These are phyloP conservation scores for Vitis rupestris DNA, from an alignment of 164 flowering plant species.

Conservation along the genomic window DNA sequence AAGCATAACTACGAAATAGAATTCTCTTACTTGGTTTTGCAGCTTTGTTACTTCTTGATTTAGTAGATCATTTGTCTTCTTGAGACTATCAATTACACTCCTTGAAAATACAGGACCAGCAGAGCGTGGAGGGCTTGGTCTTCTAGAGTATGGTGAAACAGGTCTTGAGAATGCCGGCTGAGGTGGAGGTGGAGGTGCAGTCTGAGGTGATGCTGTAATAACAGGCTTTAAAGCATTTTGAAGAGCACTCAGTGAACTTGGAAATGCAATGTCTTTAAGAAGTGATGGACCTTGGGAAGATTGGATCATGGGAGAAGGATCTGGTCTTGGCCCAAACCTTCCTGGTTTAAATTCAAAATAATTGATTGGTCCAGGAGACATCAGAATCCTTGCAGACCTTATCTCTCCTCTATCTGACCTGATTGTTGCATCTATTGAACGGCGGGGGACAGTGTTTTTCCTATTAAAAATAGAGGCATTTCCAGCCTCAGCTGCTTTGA, in stretches of 20 bases:
- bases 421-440: slow-evolving; percentile 41
- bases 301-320: slow-evolving; percentile 32
- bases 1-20: background rate
- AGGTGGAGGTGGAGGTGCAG: slow-evolving; percentile 11
- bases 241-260: slow-evolving; percentile 51
- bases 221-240: slow-evolving; percentile 52
- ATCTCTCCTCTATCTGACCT: slow-evolving; percentile 42
- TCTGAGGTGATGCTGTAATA: slow-evolving; percentile 23
- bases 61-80: slow-evolving; percentile 66
- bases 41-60: slow-evolving; percentile 70
- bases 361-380: slow-evolving; percentile 60
- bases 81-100: slow-evolving; percentile 67
- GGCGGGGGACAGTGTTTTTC: slow-evolving; percentile 31
- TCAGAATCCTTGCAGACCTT: slow-evolving; percentile 45
- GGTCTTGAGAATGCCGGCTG: slow-evolving; percentile 40
- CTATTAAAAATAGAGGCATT: slow-evolving; percentile 23
- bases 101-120: slow-evolving; percentile 57
- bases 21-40: slow-evolving; percentile 52
- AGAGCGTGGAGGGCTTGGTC: slow-evolving; percentile 75
- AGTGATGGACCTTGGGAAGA: slow-evolving; percentile 62
- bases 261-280: slow-evolving; percentile 61
- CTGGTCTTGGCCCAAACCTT: slow-evolving; percentile 34
- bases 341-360: slow-evolving; percentile 42
- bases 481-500: slow-evolving; percentile 44
- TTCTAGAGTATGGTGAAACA: slow-evolving; percentile 68